Conservation (phyloP, 2,329 filamentous ascomycete genomes). For the Cordyceps farinosa region DNA sequence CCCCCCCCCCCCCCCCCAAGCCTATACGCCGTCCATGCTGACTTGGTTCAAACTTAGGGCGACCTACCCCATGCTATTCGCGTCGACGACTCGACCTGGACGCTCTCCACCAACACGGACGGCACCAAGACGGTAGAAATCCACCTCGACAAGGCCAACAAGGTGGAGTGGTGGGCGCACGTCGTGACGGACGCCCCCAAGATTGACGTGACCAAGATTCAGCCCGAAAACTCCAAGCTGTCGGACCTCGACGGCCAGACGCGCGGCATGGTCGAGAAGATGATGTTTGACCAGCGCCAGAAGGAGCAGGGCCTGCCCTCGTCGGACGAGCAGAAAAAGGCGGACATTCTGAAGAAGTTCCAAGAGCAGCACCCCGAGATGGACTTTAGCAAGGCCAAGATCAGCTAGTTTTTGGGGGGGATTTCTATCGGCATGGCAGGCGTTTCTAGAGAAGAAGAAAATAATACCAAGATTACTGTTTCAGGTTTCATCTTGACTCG, state of each 20-base stretch:
- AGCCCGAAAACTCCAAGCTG: constrained; percentile 86
- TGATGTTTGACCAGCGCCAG: constrained; percentile 99
- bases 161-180: constrained; percentile 98
- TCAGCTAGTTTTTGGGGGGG: constrained; percentile 40
- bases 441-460: neutral
- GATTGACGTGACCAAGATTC: constrained; percentile 94
- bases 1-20: neutral
- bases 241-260: constrained; percentile 94
- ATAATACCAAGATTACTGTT: constrained; percentile 15
- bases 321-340: constrained; percentile 91
- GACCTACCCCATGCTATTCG: constrained; percentile 75
- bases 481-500: constrained; percentile 39
- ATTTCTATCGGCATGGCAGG: neutral
- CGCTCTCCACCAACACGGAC: constrained; percentile 68
- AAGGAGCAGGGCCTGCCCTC: constrained; percentile 88
- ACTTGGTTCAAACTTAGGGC: constrained; percentile 56
- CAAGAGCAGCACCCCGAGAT: constrained; percentile 73
- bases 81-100: constrained; percentile 92
- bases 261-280: constrained; percentile 97
- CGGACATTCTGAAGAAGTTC: constrained; percentile 90
- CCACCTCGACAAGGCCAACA: constrained; percentile 92
- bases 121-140: constrained; percentile 68
- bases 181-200: constrained; percentile 81
- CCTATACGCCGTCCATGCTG: neutral
- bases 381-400: constrained; percentile 69